Evolutionary conservation across 2,329 filamentous ascomycete species (phyloP).

Genomic region (Fulvia fulva): DNA sequence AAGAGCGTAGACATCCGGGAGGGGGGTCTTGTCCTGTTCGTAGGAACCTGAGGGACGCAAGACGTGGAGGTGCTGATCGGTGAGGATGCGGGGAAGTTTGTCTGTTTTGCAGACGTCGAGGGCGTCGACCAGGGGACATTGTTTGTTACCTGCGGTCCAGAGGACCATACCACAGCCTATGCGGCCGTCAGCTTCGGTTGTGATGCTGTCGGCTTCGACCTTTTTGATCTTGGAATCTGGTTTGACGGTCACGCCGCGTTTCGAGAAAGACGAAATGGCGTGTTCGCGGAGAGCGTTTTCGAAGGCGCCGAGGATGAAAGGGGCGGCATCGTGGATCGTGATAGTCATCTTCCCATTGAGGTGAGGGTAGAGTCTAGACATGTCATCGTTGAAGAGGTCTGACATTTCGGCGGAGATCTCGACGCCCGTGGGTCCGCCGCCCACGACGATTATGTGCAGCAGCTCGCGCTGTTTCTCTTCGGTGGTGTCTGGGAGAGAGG

Average conservation of each 20-base stretch:
- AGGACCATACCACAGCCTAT: slow-evolving; percentile 38
- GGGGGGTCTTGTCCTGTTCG: slow-evolving; percentile 24
- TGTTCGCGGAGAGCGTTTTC: slow-evolving; percentile 43
- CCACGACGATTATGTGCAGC: slow-evolving; percentile 40
- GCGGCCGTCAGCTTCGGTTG: slow-evolving; percentile 35
- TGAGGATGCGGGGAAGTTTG: slow-evolving; percentile 35
- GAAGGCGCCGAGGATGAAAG: slow-evolving; percentile 29
- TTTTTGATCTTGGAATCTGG: slow-evolving; percentile 37
- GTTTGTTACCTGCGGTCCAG: slow-evolving; percentile 40
- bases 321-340: slow-evolving; percentile 41
- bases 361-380: slow-evolving; percentile 40
- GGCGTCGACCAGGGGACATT: slow-evolving; percentile 32
- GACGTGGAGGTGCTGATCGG: slow-evolving; percentile 33
- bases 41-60: slow-evolving; percentile 4
- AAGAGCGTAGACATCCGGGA: slow-evolving; percentile 32
- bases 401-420: slow-evolving; percentile 43
- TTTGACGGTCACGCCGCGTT: slow-evolving; percentile 37
- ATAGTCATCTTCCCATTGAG: slow-evolving; percentile 39
- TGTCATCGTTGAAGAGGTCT: slow-evolving; percentile 40
- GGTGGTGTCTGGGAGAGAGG: slow-evolving; percentile 31
- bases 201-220: slow-evolving; percentile 34
- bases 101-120: slow-evolving; percentile 32
- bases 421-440: slow-evolving; percentile 43
- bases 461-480: slow-evolving; percentile 32
- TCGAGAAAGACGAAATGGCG: slow-evolving; percentile 36